These are phyloP conservation scores for Lactifluus volemus DNA, from an alignment of 768 basidiomycete genomes.

Conservation along the genomic window DNA sequence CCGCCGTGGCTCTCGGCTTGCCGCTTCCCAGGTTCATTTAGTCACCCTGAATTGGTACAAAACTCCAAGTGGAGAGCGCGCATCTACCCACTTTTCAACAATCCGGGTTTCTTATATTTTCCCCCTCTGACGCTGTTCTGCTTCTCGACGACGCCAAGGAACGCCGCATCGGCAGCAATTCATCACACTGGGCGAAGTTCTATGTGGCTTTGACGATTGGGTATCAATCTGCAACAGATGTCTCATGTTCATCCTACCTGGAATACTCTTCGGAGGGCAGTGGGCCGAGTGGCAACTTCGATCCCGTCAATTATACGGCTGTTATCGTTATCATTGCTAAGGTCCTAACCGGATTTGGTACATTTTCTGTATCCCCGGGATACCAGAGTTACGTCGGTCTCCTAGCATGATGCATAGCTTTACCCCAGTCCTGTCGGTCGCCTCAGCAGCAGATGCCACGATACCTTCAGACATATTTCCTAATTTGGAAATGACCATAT, in stretches of 20 bases:
- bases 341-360: background rate
- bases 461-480: background rate
- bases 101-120: background rate
- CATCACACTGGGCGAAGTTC: background rate
- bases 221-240: background rate
- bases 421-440: background rate
- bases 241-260: background rate
- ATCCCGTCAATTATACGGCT: background rate
- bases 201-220: background rate
- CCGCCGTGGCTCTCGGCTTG: too few species aligned
- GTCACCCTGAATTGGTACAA: background rate
- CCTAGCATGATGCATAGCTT: background rate
- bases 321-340: background rate
- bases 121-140: background rate
- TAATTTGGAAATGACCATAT: too few species aligned
- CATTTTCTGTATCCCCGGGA: background rate
- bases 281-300: background rate
- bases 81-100: background rate
- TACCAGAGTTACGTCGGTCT: background rate
- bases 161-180: background rate
- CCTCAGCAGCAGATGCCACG: background rate
- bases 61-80: background rate
- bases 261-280: background rate
- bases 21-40: background rate
- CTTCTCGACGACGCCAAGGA: background rate